Base-by-base conservation (phyloP, 139 green algal species). In the Gonium pectorale region DNA sequence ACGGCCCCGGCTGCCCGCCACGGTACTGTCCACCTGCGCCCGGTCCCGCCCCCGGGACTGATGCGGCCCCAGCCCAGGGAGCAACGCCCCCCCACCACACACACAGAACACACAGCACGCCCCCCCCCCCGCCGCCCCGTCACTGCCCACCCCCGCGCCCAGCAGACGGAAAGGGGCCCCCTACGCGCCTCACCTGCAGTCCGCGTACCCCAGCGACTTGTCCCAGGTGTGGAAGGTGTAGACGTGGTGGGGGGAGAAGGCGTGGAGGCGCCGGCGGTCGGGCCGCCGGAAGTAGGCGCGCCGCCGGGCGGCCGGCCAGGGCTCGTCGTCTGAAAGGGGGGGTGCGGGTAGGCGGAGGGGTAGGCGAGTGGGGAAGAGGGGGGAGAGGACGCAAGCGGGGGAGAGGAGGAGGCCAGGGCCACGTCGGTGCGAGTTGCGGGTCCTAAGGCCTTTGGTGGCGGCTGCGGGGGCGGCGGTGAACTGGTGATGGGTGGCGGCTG, bases 201-300 rank as follows among this genome's bases (percentile, higher is more conserved):
- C 70, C 15, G 31, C 49, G 70, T 66, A 79, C 17, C 70, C 70
- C 46, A 79, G 70, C 19, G 46, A 21, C 70, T 79, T 29, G 46
- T 79, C 70, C 70, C 70, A 79, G 2, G 46, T 79, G 70, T 79
- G 70, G 49, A 79, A 79, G 3, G 70, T 79, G 46, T 46, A 79
- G 46, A 79, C 70, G 70, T 79, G 44, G 31, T 64, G 22, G 29
- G 70, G 31, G 46, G 64, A 46, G 31, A 79, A 79, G 21, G 56
- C 46, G 46, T 64, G 46, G 6, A 46, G 29, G 7, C 46, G 33
- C 3, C 70, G 70, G 21, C 46, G 46, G 9, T 64, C 70, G 5
- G 43, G 15, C 31, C 33, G 46, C 0, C 70, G 70, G 70, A 79
- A 79, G 70, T 79, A 64, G 11, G 52, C 40, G 17, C 70, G 70